Evolutionary conservation across 768 basidiomycete genomes (phyloP).

Genomic region (Phlebiopsis flavidoalba): DNA sequence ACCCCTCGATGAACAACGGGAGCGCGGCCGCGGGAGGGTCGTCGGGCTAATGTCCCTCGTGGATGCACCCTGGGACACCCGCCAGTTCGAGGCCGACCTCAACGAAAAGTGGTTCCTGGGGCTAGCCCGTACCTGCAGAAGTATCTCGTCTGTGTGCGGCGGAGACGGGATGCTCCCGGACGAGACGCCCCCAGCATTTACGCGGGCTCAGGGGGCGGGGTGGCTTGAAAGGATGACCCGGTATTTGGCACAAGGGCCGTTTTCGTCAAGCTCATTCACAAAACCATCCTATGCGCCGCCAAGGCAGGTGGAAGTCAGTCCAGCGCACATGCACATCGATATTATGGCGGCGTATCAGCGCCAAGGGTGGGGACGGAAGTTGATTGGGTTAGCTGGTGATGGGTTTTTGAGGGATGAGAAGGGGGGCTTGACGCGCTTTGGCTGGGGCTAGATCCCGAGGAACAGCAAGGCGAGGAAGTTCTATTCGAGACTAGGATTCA

Average conservation of each 20-base stretch:
- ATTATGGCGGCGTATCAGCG: constrained; percentile 62
- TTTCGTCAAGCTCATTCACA: constrained; percentile 33
- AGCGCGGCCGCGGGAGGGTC: constrained; percentile 35
- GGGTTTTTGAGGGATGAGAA: constrained; percentile 41
- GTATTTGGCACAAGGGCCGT: too few relatives aligned
- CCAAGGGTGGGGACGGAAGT: constrained; percentile 64
- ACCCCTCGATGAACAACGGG: constrained; percentile 21
- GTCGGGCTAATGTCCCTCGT: constrained; percentile 75
- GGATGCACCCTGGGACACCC: constrained; percentile 64
- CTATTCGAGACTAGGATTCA: constrained; percentile 61
- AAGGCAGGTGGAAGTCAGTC: constrained; percentile 58
- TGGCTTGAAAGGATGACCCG: too few relatives aligned
- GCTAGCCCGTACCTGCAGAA: constrained; percentile 48
- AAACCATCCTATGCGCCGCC: constrained; percentile 36
- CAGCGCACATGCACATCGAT: constrained; percentile 74
- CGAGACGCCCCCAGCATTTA: constrained; percentile 10
- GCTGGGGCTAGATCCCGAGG: constrained; percentile 64
- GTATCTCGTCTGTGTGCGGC: constrained; percentile 32
- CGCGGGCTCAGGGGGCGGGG: constrained; percentile 17
- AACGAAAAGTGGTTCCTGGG: constrained; percentile 63
- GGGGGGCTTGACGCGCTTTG: constrained; percentile 42
- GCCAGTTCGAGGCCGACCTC: constrained; percentile 53
- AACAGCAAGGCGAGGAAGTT: constrained; percentile 58
- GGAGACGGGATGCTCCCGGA: not conserved
- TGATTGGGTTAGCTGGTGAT: constrained; percentile 53